Evolutionary conservation across 2,329 filamentous ascomycete species (phyloP).

Genomic region (Pseudocercospora pini-densiflorae): DNA sequence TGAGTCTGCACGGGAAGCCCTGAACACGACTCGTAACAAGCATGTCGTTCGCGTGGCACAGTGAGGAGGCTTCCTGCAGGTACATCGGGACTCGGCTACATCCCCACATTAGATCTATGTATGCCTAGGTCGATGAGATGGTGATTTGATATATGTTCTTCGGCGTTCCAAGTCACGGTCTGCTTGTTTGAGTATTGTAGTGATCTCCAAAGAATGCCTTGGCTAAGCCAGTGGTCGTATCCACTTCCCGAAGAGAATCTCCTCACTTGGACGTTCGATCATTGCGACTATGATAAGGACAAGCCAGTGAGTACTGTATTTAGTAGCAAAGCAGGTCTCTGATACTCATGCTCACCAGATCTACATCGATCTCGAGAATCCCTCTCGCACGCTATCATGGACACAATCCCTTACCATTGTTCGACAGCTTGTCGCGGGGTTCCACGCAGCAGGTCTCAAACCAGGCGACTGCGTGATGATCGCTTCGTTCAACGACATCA

Average conservation of each 20-base stretch:
- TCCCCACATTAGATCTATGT: neutral
- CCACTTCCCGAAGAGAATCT: constrained; percentile 56
- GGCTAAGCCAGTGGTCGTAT: constrained; percentile 14
- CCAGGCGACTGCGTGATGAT: constrained; percentile 59
- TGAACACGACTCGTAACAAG: neutral
- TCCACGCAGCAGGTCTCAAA: constrained; percentile 39
- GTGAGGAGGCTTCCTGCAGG: neutral
- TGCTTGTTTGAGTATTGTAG: neutral
- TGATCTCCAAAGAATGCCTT: constrained; percentile 8
- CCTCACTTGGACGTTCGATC: constrained; percentile 59
- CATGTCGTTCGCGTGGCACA: neutral
- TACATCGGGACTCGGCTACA: neutral
- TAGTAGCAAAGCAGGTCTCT: neutral
- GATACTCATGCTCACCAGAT: constrained; percentile 38
- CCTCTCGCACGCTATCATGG: constrained; percentile 49
- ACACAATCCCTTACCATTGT: constrained; percentile 49
- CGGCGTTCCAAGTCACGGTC: neutral
- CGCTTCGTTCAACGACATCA: constrained; percentile 60
- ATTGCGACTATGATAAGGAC: constrained; percentile 53
- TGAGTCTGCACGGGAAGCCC: neutral
- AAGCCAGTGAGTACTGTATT: constrained; percentile 39
- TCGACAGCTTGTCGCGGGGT: constrained; percentile 47
- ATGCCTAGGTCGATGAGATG: neutral
- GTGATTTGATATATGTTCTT: neutral
- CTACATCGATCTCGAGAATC: constrained; percentile 56